These are phyloP conservation scores for Flaveria bidentis DNA, from an alignment of 129 eudicot genomes.

Conservation along the genomic window DNA sequence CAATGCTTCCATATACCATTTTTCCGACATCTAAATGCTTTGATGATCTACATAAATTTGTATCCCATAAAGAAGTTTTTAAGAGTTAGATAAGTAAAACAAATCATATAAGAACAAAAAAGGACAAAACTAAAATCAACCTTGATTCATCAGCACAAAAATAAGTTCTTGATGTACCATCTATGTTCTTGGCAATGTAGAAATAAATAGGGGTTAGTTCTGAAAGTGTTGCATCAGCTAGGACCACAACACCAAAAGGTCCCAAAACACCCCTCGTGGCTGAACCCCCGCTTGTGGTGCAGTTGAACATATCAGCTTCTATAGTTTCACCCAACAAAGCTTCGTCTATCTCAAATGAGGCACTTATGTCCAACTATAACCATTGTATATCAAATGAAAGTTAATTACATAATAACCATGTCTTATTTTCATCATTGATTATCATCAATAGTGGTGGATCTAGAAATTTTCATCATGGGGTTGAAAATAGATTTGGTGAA, in stretches of 20 bases:
- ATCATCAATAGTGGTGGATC: too few relatives aligned
- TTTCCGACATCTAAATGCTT: constrained; percentile 57
- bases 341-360: constrained; percentile 51
- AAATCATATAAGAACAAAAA: not conserved
- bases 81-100: not conserved
- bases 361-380: constrained; percentile 70
- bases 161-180: constrained; percentile 54
- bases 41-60: constrained; percentile 58
- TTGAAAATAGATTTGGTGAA: too few relatives aligned
- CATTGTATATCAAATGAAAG: not conserved
- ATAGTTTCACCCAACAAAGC: constrained; percentile 32
- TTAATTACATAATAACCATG: too few relatives aligned
- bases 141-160: constrained; percentile 81
- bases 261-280: constrained; percentile 60
- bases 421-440: not conserved
- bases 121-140: constrained; percentile 28
- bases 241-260: constrained; percentile 76
- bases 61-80: not conserved
- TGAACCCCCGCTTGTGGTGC: constrained; percentile 63
- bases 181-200: constrained; percentile 54
- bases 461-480: too few relatives aligned
- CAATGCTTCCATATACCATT: constrained; percentile 62
- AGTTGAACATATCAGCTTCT: constrained; percentile 54
- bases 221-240: constrained; percentile 57
- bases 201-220: constrained; percentile 78